Evolutionary conservation across 225 moss, liverwort and hornwort genomes (phyloP), one percentile per base, ranked within the genome.

Genomic region (Pleurozium schreberi): DNA sequence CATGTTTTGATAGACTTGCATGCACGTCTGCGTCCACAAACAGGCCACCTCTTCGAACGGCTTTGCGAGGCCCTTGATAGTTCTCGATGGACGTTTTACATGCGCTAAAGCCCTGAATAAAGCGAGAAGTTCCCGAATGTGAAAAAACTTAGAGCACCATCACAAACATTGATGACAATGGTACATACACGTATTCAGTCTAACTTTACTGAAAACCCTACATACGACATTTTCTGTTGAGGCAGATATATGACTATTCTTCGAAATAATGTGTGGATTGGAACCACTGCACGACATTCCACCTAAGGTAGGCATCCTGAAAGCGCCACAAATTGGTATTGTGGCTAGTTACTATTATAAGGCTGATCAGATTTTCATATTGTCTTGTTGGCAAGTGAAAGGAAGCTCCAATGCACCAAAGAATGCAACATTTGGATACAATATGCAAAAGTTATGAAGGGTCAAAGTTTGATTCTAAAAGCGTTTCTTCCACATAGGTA

Each of bases 41-140:
- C 88, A 93, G 84, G 49, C 93, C 92, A 78, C 92, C 85, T 73
- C 88, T 84, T 90, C 90, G 88, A 47, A 47, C 85, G 49, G 87
- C 57, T 83, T 94, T 94, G 71, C 92, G 91, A 85, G 93, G 92
- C 53, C 92, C 93, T 90, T 88, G 81, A 57, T 94, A 94, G 27
- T 92, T 92, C 65, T 92, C 93, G n/a, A 92, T 94, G 85, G 77
- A 92, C 8, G 22, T 67, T 71, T 91, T 92, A 77, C 92, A 92
- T 80, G 88, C 86, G 63, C 58, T 87, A 68, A 94, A 94, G 31
- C 93, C 93, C 93, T 94, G 91, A 14, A 75, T 17, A 67, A 62
- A 75, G 85, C 25, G 53, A 68, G 31, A 19, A 79, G 79, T 49
- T 85, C 80, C 11, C 18, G 80, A 60, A 30, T 40, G 22, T 91